Conservation (phyloP, 2,329 filamentous ascomycete species). For the Xylariales sp. region DNA sequence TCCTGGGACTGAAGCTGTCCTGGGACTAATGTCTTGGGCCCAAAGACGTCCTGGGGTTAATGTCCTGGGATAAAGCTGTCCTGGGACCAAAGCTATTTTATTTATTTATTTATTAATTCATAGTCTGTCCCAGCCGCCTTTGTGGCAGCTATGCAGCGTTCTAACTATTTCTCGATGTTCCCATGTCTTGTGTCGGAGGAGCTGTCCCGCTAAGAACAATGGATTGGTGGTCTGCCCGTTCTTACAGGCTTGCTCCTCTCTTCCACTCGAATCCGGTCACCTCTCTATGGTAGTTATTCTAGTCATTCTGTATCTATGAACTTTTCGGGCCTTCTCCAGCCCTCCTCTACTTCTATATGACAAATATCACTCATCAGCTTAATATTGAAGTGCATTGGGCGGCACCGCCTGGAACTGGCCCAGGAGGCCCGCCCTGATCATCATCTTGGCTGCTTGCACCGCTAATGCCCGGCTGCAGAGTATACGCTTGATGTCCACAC, state of each 20-base stretch:
- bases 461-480: slow-evolving; percentile 25
- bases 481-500: slow-evolving; percentile 22
- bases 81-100: not conserved
- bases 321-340: slow-evolving; percentile 17
- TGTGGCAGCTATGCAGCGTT: slow-evolving; percentile 12
- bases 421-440: slow-evolving; percentile 24
- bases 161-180: slow-evolving; percentile 10
- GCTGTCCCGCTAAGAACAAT: not conserved
- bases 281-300: slow-evolving; percentile 13
- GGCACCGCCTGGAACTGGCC: slow-evolving; percentile 21
- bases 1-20: no score
- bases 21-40: no score
- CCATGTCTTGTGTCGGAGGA: slow-evolving; percentile 4
- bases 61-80: no score
- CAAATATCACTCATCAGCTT: slow-evolving; percentile 17
- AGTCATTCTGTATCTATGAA: slow-evolving; percentile 21
- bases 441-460: slow-evolving; percentile 28
- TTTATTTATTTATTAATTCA: not conserved
- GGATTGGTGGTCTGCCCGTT: not conserved
- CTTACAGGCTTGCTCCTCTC: not conserved
- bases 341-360: slow-evolving; percentile 22
- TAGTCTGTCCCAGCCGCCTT: not conserved
- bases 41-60: no score
- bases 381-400: slow-evolving; percentile 17
- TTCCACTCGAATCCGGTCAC: not conserved